These are phyloP conservation scores for Harrya chromipes DNA, from an alignment of 768 basidiomycete species.

Conservation along the genomic window DNA sequence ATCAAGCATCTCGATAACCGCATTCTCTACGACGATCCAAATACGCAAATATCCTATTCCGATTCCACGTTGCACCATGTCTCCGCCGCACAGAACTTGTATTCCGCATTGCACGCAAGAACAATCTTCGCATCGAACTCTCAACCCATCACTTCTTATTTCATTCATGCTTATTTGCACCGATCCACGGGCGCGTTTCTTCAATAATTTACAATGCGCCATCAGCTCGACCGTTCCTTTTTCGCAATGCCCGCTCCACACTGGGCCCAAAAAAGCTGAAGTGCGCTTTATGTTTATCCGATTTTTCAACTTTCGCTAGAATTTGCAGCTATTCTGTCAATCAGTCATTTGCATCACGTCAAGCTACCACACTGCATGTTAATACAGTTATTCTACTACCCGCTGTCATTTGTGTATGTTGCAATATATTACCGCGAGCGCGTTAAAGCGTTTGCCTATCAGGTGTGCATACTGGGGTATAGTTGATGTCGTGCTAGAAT, in stretches of 20 bases:
- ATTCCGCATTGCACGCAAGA: slow-evolving; percentile 24
- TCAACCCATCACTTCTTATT: slow-evolving; percentile 26
- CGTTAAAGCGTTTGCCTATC: slow-evolving; percentile 8
- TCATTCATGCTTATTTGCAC: slow-evolving; percentile 36
- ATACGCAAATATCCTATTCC: slow-evolving; percentile 26
- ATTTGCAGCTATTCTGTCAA: slow-evolving; percentile 25
- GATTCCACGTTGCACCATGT: slow-evolving; percentile 18
- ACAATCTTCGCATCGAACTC: slow-evolving; percentile 36
- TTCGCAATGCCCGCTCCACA: slow-evolving; percentile 14
- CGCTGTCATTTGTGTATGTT: slow-evolving; percentile 30
- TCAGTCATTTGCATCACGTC: slow-evolving; percentile 25
- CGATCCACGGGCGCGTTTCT: slow-evolving; percentile 29
- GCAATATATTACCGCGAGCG: slow-evolving; percentile 27
- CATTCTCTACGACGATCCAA: slow-evolving; percentile 24
- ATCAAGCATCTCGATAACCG: slow-evolving; percentile 22
- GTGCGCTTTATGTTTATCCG: slow-evolving; percentile 27
- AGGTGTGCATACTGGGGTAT: slow-evolving; percentile 13
- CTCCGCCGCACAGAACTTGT: slow-evolving; percentile 15
- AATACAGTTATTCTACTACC: slow-evolving; percentile 23
- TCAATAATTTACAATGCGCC: slow-evolving; percentile 26
- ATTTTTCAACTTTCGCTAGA: slow-evolving; percentile 23
- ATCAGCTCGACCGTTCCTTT: slow-evolving; percentile 24
- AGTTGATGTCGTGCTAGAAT: slow-evolving; percentile 16
- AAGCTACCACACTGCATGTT: slow-evolving; percentile 21
- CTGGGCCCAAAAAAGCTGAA: slow-evolving; percentile 25